These are phyloP conservation scores for Biscogniauxia sp. DNA, from an alignment of 2,329 filamentous ascomycete species.

Conservation along the genomic window DNA sequence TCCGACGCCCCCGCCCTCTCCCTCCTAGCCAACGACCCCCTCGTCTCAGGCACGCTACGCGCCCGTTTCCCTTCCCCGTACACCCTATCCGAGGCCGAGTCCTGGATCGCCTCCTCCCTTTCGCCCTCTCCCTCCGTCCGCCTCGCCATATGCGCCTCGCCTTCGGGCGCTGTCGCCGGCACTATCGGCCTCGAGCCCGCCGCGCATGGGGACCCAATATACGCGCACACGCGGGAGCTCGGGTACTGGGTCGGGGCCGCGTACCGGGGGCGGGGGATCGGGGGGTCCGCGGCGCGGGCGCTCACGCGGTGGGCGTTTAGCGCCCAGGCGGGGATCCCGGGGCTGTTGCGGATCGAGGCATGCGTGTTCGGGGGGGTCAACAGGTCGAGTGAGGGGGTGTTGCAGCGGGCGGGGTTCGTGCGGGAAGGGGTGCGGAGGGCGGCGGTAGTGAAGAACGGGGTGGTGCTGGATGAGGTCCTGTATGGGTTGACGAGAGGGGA, in stretches of 20 bases:
- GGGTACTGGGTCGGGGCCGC: conserved; percentile 47
- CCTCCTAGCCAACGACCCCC: conserved; percentile 37
- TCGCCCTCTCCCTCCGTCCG: neutral
- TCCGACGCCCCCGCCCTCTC: conserved; percentile 39
- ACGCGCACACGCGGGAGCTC: conserved; percentile 19
- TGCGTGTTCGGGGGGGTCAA: conserved; percentile 36
- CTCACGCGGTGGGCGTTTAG: conserved; percentile 45
- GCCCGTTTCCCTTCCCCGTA: conserved; percentile 48
- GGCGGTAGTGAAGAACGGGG: conserved; percentile 42
- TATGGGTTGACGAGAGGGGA: conserved; percentile 41
- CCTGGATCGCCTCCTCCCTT: conserved; percentile 32
- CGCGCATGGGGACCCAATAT: conserved; percentile 24
- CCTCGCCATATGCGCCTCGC: neutral
- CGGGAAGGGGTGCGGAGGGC: conserved; percentile 43
- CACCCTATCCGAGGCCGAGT: conserved; percentile 37
- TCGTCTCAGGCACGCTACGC: conserved; percentile 38
- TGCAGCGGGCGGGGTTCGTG: conserved; percentile 42
- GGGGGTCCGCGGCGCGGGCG: conserved; percentile 37
- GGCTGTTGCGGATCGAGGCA: conserved; percentile 43
- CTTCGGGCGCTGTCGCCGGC: conserved; percentile 35
- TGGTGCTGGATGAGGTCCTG: conserved; percentile 36
- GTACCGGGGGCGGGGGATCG: conserved; percentile 47
- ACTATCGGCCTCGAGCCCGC: conserved; percentile 38
- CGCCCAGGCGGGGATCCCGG: conserved; percentile 32
- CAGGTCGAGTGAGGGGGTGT: conserved; percentile 39